Conservation (phyloP, 2,329 filamentous ascomycete species). For the Podosphaera fusca region DNA sequence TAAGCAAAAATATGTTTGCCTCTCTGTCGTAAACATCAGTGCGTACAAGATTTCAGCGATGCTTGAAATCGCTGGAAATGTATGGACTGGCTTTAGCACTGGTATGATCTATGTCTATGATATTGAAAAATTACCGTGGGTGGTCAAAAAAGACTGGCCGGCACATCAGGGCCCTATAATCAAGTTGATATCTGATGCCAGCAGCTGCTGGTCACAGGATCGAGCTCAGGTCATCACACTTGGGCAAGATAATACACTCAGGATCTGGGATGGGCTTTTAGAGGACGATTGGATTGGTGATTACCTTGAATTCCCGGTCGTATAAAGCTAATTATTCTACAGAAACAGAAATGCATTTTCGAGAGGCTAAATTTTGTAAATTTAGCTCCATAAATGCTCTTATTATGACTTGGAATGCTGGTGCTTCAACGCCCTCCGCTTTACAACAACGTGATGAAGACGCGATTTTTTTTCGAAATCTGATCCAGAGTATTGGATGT, state of each 20-base stretch:
- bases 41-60: conserved; percentile 88
- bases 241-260: conserved; percentile 65
- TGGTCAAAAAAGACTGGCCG: conserved; percentile 80
- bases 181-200: conserved; percentile 52
- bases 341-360: conserved; percentile 67
- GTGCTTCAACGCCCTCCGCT: conserved; percentile 75
- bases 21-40: conserved; percentile 67
- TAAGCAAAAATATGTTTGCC: conserved; percentile 44
- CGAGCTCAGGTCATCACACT: conserved; percentile 67
- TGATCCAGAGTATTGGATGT: conserved; percentile 51
- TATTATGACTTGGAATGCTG: conserved; percentile 90
- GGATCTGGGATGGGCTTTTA: conserved; percentile 77
- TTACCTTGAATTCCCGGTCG: conserved; percentile 6
- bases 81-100: conserved; percentile 91
- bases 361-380: conserved; percentile 61
- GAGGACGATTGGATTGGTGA: conserved; percentile 77
- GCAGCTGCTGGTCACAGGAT: conserved; percentile 67
- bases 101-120: conserved; percentile 91
- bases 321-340: conserved; percentile 1
- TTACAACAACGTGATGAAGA: conserved; percentile 49
- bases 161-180: conserved; percentile 69
- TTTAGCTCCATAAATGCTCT: conserved; percentile 63
- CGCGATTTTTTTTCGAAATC: conserved; percentile 54
- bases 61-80: conserved; percentile 52
- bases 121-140: conserved; percentile 60